Conservation (phyloP, 2,329 filamentous ascomycete genomes). For the Colletotrichum incanum region DNA sequence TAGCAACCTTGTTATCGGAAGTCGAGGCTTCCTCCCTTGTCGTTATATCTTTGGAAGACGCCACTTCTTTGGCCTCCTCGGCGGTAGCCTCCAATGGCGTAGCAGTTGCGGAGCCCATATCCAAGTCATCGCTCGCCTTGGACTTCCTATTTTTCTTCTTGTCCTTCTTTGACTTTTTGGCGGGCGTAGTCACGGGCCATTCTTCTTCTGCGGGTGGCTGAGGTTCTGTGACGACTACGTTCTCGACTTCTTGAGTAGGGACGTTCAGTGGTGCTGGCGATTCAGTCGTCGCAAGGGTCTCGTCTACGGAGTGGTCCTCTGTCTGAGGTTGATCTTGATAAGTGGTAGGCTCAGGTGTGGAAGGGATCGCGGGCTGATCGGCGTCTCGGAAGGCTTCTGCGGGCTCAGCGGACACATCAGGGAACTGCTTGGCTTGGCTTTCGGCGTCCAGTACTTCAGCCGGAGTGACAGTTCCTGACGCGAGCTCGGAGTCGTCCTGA, state of each 20-base stretch:
- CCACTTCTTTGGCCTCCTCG: not conserved
- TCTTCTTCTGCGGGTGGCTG: constrained; percentile 1
- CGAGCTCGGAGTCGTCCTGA: constrained; percentile 17
- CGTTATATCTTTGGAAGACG: not conserved
- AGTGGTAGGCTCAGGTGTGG: not conserved
- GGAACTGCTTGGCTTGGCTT: not conserved
- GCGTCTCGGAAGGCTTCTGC: not conserved
- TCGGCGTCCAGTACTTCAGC: constrained; percentile 7
- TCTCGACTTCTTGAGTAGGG: not conserved
- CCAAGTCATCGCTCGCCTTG: constrained; percentile 18
- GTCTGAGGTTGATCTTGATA: not conserved
- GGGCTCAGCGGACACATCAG: not conserved
- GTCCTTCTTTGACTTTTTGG: constrained; percentile 44
- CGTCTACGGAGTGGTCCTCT: not conserved
- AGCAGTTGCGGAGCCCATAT: constrained; percentile 22
- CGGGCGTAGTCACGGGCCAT: not conserved
- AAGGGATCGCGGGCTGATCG: not conserved
- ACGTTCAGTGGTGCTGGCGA: not conserved
- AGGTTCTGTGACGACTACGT: constrained; percentile 2
- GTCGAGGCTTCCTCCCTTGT: not conserved
- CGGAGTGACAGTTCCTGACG: constrained; percentile 22
- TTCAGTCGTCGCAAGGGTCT: not conserved
- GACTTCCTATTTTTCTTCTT: constrained; percentile 44
- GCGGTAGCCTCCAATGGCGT: constrained; percentile 30
- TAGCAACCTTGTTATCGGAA: not conserved